Conservation (phyloP, 2,329 filamentous ascomycete species). For the Eurotiales sp. region DNA sequence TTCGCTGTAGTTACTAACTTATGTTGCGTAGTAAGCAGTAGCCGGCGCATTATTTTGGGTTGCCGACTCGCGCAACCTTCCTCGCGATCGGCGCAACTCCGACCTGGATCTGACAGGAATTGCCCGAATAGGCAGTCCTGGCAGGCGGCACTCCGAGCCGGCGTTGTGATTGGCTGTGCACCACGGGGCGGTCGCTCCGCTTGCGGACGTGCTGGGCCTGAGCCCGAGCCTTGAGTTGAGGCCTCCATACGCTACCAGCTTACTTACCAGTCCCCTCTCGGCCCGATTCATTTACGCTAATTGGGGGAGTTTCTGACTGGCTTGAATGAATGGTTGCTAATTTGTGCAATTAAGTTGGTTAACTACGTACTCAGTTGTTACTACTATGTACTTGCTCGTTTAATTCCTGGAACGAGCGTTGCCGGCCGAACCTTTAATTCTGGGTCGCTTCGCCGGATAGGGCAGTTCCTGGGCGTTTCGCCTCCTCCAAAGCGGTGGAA, state of each 20-base stretch:
- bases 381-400: neutral
- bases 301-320: no score
- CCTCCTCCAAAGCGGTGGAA: no score
- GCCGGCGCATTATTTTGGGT: neutral
- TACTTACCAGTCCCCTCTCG: neutral
- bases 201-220: neutral
- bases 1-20: no score
- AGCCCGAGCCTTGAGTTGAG: no score
- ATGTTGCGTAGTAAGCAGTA: no score
- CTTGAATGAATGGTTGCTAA: no score
- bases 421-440: neutral
- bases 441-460: no score
- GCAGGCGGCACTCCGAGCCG: neutral
- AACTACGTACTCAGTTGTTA: no score
- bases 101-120: neutral
- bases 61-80: slow-evolving; percentile 8
- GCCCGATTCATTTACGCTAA: no score
- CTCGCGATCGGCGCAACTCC: neutral
- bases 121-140: neutral
- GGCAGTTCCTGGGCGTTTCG: neutral
- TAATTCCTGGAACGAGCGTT: slow-evolving; percentile 1
- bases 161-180: neutral
- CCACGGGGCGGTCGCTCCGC: neutral
- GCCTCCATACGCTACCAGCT: no score
- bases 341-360: no score